Conservation (phyloP, 164 flowering plant species). For the Santalum album region DNA sequence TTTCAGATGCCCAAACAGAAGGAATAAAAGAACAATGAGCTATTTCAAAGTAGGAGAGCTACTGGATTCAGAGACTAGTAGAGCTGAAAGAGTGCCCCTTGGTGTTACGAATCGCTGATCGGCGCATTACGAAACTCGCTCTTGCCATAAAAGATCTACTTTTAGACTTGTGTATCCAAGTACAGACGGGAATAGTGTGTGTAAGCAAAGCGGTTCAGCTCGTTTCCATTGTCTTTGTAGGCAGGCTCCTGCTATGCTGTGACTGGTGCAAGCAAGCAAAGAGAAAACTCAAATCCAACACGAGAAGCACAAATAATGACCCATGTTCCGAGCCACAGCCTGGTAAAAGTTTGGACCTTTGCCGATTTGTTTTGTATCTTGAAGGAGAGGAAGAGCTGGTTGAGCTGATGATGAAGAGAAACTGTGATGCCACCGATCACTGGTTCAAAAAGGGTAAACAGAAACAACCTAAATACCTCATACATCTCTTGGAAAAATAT, state of each 20-base stretch:
- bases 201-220: conserved; percentile 30
- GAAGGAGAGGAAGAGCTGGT: conserved; percentile 34
- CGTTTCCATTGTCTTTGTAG: conserved; percentile 22
- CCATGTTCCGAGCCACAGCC: conserved; percentile 16
- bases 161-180: conserved; percentile 27
- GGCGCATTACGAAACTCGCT: conserved; percentile 21
- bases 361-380: conserved; percentile 16
- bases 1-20: conserved; percentile 25
- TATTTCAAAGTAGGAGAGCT: conserved; percentile 26
- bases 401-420: conserved; percentile 25
- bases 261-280: not conserved
- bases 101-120: conserved; percentile 11
- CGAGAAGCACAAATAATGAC: conserved; percentile 12
- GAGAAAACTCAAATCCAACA: conserved; percentile 8
- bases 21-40: conserved; percentile 6
- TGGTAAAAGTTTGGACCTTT: conserved; percentile 16
- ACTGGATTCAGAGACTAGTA: conserved; percentile 33
- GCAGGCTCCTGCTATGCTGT: conserved; percentile 17
- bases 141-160: conserved; percentile 15
- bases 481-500: conserved; percentile 29
- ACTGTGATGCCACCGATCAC: conserved; percentile 28
- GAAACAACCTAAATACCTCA: conserved; percentile 32
- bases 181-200: conserved; percentile 34
- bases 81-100: conserved; percentile 37
- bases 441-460: conserved; percentile 30